Percentiles rank a stretch among this genome's conserved stretches.
Evolutionary conservation across 257 asterid genomes (phyloP).

Genomic region (Solanum sejunctum): DNA sequence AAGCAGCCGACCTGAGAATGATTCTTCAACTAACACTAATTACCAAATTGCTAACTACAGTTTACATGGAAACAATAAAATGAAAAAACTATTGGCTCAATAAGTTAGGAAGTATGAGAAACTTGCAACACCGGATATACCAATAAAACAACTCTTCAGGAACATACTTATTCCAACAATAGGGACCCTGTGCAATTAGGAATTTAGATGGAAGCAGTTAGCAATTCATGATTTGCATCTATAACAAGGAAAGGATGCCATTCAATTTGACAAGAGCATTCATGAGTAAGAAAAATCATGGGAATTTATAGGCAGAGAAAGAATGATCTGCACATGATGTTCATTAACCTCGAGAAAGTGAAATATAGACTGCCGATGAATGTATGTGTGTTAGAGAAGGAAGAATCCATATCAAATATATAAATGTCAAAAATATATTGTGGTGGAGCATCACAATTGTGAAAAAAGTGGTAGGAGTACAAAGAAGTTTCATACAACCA

Average conservation of each 20-base stretch:
- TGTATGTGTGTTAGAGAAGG: not conserved
- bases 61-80: not conserved
- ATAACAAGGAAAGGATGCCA: not conserved
- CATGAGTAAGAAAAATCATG: not conserved
- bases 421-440: not conserved
- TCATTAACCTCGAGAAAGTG: not conserved
- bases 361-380: not conserved
- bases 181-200: not conserved
- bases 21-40: not conserved
- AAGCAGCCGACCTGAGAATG: not conserved
- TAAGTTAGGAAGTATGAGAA: not conserved
- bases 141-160: not conserved
- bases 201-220: not conserved
- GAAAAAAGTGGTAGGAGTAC: not conserved
- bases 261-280: not conserved
- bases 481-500: not conserved
- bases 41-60: not conserved
- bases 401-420: not conserved
- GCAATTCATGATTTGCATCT: not conserved
- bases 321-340: not conserved
- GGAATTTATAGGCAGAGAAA: not conserved
- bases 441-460: not conserved
- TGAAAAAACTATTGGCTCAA: not conserved
- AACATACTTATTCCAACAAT: not conserved
- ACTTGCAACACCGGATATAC: not conserved